A percentile compares a stretch with the other conserved stretches of the same genome.
These are phyloP conservation scores for Didymella pinodella DNA, from an alignment of 2,329 filamentous ascomycete genomes.

Conservation along the genomic window DNA sequence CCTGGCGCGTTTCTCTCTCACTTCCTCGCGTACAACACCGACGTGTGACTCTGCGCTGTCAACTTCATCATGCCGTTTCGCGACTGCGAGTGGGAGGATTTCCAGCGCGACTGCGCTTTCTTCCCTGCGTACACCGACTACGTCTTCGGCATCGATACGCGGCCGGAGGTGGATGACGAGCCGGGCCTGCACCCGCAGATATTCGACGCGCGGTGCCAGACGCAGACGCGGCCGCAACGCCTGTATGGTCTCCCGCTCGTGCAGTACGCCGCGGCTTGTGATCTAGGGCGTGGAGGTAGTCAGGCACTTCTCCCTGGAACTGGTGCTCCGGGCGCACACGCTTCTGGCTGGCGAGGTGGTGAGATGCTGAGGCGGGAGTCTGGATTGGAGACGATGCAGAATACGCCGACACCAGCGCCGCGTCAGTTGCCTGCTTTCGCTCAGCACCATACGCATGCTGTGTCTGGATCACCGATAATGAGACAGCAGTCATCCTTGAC, in stretches of 20 bases:
- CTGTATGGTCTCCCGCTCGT: background rate
- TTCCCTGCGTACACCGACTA: conserved; percentile 39
- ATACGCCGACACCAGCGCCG: conserved; percentile 3
- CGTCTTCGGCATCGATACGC: conserved; percentile 28
- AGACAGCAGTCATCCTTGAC: background rate
- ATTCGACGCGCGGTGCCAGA: conserved; percentile 1
- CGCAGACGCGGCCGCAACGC: conserved; percentile 6
- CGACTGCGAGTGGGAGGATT: conserved; percentile 30
- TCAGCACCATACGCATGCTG: background rate
- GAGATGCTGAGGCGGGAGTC: background rate
- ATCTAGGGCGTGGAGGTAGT: background rate
- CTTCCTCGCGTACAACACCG: no score
- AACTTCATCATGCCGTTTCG: conserved; percentile 25
- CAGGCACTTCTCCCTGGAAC: background rate
- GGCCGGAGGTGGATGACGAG: conserved; percentile 21
- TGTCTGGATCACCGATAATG: background rate
- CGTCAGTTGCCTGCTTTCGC: background rate
- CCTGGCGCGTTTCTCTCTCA: background rate
- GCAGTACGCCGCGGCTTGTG: background rate
- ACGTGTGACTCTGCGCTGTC: no score
- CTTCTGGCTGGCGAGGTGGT: background rate
- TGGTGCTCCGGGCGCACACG: background rate
- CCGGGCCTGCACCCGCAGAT: conserved; percentile 30
- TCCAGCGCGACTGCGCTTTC: conserved; percentile 27
- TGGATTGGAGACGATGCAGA: background rate